Conservation (phyloP, 2,329 filamentous ascomycete genomes). For the Cryphonectria nitschkei region DNA sequence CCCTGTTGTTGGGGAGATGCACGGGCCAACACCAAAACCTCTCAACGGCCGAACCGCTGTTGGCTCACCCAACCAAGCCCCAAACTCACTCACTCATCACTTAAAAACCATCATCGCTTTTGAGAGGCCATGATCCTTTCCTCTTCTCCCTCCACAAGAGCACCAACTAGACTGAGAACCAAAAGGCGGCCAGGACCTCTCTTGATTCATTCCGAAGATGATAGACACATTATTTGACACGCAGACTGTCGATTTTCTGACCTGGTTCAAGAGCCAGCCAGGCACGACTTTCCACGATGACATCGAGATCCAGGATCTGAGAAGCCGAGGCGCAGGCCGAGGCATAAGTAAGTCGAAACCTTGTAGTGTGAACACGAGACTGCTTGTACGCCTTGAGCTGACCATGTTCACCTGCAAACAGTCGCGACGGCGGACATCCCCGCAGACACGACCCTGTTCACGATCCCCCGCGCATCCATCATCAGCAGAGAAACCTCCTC, state of each 20-base stretch:
- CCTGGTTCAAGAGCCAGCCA: slow-evolving; percentile 57
- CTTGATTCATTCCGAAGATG: slow-evolving; percentile 1
- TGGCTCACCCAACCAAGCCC: background rate
- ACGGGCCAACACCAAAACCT: slow-evolving; percentile 9
- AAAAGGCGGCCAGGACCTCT: background rate
- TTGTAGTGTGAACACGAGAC: too few relatives aligned
- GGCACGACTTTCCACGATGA: slow-evolving; percentile 57
- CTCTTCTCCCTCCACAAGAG: background rate
- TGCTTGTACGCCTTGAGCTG: background rate
- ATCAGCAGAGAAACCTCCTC: slow-evolving; percentile 75
- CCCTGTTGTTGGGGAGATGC: background rate
- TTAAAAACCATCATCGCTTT: background rate
- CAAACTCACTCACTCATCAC: slow-evolving; percentile 3
- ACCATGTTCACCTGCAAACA: slow-evolving; percentile 39
- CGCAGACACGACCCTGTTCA: slow-evolving; percentile 78
- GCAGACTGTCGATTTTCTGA: slow-evolving; percentile 51
- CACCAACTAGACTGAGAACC: too few relatives aligned
- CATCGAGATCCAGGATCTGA: slow-evolving; percentile 57
- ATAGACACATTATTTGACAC: slow-evolving; percentile 43
- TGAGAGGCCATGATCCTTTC: background rate
- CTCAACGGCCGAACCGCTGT: background rate
- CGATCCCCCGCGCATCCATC: slow-evolving; percentile 72
- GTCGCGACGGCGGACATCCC: slow-evolving; percentile 72
- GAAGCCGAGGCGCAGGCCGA: slow-evolving; percentile 54
- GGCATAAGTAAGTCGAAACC: slow-evolving; percentile 52